These are phyloP conservation scores for Pichia sporocuriosa DNA, from an alignment of 805 yeast species.

Conservation along the genomic window DNA sequence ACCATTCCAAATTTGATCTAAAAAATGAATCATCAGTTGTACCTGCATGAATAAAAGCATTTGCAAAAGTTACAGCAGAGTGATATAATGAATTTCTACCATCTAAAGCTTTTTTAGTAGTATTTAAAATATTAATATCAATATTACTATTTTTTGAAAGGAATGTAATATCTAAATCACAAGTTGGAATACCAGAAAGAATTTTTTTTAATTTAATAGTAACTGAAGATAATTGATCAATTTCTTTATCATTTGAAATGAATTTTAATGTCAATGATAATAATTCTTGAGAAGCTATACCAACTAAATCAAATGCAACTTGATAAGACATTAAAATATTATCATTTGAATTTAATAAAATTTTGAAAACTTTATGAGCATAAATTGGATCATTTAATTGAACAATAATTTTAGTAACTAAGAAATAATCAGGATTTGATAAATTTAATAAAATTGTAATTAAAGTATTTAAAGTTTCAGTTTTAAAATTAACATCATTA, in stretches of 20 bases:
- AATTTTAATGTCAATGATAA: conserved; percentile 48
- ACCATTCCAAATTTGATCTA: conserved; percentile 88
- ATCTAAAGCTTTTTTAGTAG: conserved; percentile 74
- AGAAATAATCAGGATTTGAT: conserved; percentile 69
- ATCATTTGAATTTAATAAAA: conserved; percentile 38
- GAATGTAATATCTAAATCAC: conserved; percentile 87
- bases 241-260: conserved; percentile 27
- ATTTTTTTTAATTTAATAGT: conserved; percentile 45
- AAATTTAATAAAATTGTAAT: conserved; percentile 53
- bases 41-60: conserved; percentile 93
- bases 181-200: conserved; percentile 86
- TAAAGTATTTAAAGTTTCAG: conserved; percentile 53
- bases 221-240: conserved; percentile 24
- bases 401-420: conserved; percentile 78
- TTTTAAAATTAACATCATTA: conserved; percentile 58
- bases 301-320: conserved; percentile 91
- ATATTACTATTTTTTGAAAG: conserved; percentile 81
- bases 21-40: conserved; percentile 93
- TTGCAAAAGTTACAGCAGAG: conserved; percentile 90
- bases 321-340: conserved; percentile 69
- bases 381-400: conserved; percentile 73
- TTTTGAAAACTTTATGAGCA: conserved; percentile 63
- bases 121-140: conserved; percentile 73
- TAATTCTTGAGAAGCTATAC: conserved; percentile 85
- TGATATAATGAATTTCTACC: conserved; percentile 93